phyloP scores from a whole-genome alignment of 2,329 filamentous ascomycete genomes.

The Didymella pinodella region DNA sequence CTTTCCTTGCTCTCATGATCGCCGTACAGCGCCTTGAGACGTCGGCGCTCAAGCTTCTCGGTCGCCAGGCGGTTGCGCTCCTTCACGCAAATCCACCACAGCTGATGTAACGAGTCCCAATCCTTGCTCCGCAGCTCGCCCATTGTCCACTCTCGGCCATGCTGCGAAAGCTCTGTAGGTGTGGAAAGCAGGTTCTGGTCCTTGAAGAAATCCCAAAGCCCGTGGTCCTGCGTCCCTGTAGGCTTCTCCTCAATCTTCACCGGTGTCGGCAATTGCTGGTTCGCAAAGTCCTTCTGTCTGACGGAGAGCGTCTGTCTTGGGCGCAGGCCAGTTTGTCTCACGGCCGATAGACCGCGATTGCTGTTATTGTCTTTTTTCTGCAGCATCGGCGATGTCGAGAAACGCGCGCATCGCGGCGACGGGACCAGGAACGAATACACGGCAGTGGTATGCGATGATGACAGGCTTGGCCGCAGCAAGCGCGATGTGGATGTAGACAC shows the following conservation, averaged over 20 bases:
- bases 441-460: slow-evolving; percentile 28
- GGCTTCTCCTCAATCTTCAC: slow-evolving; percentile 68
- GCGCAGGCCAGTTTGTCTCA: slow-evolving; percentile 73
- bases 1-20: slow-evolving; percentile 70
- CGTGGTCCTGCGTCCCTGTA: slow-evolving; percentile 75
- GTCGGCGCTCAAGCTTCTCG: slow-evolving; percentile 71
- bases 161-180: slow-evolving; percentile 73
- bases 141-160: slow-evolving; percentile 82
- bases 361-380: slow-evolving; percentile 77
- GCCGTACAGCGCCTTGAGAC: slow-evolving; percentile 76
- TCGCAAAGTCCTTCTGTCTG: slow-evolving; percentile 64
- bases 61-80: slow-evolving; percentile 92
- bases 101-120: slow-evolving; percentile 88
- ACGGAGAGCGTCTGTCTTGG: slow-evolving; percentile 77
- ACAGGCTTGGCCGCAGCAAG: slow-evolving; percentile 35
- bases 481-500: slow-evolving; percentile 40
- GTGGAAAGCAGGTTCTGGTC: slow-evolving; percentile 73
- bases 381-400: slow-evolving; percentile 60
- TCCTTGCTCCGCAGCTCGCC: slow-evolving; percentile 87
- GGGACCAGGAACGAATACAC: slow-evolving; percentile 41
- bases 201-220: slow-evolving; percentile 90
- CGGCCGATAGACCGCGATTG: slow-evolving; percentile 79
- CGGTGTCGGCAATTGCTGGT: slow-evolving; percentile 70
- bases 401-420: slow-evolving; percentile 46
- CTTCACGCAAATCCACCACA: slow-evolving; percentile 95